Conservation (phyloP, 73 alveolate species). For the Paramecium sexaurelia region DNA sequence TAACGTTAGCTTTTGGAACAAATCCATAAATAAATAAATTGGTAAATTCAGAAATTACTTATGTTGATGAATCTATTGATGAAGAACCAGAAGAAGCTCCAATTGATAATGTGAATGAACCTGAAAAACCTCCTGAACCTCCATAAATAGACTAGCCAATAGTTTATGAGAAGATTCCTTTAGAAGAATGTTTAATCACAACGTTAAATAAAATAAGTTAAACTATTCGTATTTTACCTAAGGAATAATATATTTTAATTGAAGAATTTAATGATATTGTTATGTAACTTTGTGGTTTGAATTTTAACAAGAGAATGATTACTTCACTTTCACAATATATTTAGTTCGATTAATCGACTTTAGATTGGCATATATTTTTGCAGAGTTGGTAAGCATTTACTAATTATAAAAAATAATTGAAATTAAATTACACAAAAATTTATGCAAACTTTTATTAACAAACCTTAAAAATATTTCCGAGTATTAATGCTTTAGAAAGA, state of each 20-base stretch:
- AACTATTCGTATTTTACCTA: constrained; percentile 20
- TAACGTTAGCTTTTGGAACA: constrained; percentile 24
- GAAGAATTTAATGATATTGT: constrained; percentile 42
- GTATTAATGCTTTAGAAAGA: constrained; percentile 16
- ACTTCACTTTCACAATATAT: not conserved
- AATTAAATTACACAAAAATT: constrained; percentile 25
- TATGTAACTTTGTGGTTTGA: not conserved
- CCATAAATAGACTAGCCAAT: not conserved
- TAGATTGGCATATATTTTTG: constrained; percentile 36
- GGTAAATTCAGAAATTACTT: not conserved
- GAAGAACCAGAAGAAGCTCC: constrained; percentile 41
- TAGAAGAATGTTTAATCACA: not conserved
- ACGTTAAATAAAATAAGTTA: not conserved
- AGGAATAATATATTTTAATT: constrained; percentile 16
- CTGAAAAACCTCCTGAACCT: constrained; percentile 53
- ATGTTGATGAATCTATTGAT: not conserved
- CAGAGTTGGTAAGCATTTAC: constrained; percentile 21
- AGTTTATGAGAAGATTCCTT: not conserved
- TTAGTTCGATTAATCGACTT: constrained; percentile 5
- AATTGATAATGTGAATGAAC: not conserved
- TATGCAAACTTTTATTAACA: constrained; percentile 4
- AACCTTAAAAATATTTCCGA: not conserved
- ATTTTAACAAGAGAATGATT: not conserved
- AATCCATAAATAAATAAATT: not conserved
- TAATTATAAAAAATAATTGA: not conserved